Evolutionary conservation across 139 green algal species (phyloP).

Genomic region (Limnomonas spitsbergensis): DNA sequence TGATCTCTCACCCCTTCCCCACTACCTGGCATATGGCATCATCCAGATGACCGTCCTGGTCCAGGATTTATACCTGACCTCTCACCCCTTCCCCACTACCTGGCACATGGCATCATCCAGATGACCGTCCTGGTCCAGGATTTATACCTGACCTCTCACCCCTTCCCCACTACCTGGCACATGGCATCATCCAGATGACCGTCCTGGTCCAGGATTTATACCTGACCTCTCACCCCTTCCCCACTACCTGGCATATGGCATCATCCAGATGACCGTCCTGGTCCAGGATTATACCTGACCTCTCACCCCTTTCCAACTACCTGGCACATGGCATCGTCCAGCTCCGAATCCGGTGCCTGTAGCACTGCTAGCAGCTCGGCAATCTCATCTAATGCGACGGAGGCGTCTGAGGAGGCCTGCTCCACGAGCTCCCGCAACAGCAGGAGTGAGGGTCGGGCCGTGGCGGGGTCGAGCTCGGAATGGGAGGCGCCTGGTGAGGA

Average conservation of each 20-base stretch:
- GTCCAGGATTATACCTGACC: background rate
- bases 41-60: background rate
- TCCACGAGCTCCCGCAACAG: constrained; percentile 41
- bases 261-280: background rate
- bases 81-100: no score
- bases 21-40: background rate
- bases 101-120: background rate
- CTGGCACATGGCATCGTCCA: constrained; percentile 21
- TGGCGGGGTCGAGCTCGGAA: constrained; percentile 37
- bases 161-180: background rate
- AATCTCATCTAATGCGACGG: constrained; percentile 36
- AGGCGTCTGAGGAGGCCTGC: constrained; percentile 32
- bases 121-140: background rate
- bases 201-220: background rate
- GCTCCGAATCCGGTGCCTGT: constrained; percentile 13
- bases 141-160: no score
- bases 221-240: no score
- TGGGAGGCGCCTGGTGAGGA: no score
- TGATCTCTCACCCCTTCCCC: no score
- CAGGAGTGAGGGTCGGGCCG: constrained; percentile 45
- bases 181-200: background rate
- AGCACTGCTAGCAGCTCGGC: constrained; percentile 34
- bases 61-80: no score
- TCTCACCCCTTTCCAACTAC: no score
- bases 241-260: constrained; percentile 1